phyloP scores from a whole-genome alignment of 139 green algal species.

The Nannochloris sp. region DNA sequence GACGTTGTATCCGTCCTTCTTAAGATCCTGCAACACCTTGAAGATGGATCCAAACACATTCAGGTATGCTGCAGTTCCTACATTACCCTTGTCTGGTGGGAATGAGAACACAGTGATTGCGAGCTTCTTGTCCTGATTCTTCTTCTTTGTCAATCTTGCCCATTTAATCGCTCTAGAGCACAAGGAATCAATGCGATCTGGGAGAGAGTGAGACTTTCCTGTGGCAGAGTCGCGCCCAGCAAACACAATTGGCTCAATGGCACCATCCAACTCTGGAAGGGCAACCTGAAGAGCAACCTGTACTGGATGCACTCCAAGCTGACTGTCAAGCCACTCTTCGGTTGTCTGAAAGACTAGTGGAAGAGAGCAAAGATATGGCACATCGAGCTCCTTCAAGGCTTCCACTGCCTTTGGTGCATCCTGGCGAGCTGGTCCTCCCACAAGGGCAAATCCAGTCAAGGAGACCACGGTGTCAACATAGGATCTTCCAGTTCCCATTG shows the following conservation, averaged over 20 bases:
- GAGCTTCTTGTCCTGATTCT: slow-evolving; percentile 90
- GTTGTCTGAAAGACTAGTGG: slow-evolving; percentile 99
- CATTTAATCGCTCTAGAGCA: slow-evolving; percentile 89
- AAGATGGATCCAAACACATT: slow-evolving; percentile 99
- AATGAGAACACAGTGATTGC: slow-evolving; percentile 98
- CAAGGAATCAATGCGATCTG: slow-evolving; percentile 86
- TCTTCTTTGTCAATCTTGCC: slow-evolving; percentile 85
- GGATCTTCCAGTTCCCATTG: slow-evolving; percentile 60
- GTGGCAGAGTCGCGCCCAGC: slow-evolving; percentile 91
- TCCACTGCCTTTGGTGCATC: slow-evolving; percentile 96
- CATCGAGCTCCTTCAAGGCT: slow-evolving; percentile 86
- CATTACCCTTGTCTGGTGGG: slow-evolving; percentile 99
- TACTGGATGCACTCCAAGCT: slow-evolving; percentile 96
- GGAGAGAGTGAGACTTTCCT: slow-evolving; percentile 94
- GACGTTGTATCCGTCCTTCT: slow-evolving; percentile 87
- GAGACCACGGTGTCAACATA: slow-evolving; percentile 88
- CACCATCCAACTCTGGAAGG: slow-evolving; percentile 96
- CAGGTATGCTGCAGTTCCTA: slow-evolving; percentile 97
- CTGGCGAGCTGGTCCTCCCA: slow-evolving; percentile 86
- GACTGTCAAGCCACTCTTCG: slow-evolving; percentile 94
- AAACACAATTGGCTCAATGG: slow-evolving; percentile 98
- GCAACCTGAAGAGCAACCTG: slow-evolving; percentile 97
- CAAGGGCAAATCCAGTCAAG: slow-evolving; percentile 94
- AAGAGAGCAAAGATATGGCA: slow-evolving; percentile 95
- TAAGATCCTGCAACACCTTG: slow-evolving; percentile 74